These are phyloP conservation scores for Geum urbanum DNA, from an alignment of 306 rosid genomes.

Conservation along the genomic window DNA sequence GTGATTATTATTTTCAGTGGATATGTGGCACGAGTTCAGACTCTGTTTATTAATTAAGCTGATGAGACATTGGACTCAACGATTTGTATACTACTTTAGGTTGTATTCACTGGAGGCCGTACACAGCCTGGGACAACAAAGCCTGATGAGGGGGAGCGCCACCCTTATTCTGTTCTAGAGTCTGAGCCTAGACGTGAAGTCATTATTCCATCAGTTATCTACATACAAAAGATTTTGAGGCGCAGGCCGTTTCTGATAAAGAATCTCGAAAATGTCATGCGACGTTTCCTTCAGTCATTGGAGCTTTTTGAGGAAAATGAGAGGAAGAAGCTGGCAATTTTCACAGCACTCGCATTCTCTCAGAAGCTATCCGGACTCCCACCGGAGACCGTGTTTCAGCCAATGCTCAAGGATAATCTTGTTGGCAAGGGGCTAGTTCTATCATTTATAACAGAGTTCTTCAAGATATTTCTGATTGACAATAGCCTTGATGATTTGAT, in stretches of 20 bases:
- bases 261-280: constrained; percentile 99
- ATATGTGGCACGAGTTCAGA: background rate
- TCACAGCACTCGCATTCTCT: constrained; percentile 98
- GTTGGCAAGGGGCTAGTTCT: constrained; percentile 99
- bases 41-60: background rate
- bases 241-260: constrained; percentile 94
- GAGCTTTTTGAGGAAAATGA: constrained; percentile 99
- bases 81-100: constrained; percentile 39
- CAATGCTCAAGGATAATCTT: constrained; percentile 96
- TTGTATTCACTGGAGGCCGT: constrained; percentile 96
- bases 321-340: constrained; percentile 96
- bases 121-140: constrained; percentile 99
- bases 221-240: constrained; percentile 88
- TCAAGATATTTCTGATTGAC: constrained; percentile 89
- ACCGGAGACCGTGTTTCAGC: constrained; percentile 97
- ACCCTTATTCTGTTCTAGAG: constrained; percentile 83
- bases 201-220: constrained; percentile 84
- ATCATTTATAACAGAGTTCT: constrained; percentile 88
- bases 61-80: background rate
- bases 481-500: constrained; percentile 98
- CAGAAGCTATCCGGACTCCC: constrained; percentile 99
- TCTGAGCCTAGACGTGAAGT: constrained; percentile 77
- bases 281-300: constrained; percentile 87
- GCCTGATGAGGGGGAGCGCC: constrained; percentile 99
- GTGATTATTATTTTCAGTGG: background rate